These are phyloP conservation scores for Pythium pyrilobum DNA, from an alignment of 352 stramenopile species.

Conservation along the genomic window DNA sequence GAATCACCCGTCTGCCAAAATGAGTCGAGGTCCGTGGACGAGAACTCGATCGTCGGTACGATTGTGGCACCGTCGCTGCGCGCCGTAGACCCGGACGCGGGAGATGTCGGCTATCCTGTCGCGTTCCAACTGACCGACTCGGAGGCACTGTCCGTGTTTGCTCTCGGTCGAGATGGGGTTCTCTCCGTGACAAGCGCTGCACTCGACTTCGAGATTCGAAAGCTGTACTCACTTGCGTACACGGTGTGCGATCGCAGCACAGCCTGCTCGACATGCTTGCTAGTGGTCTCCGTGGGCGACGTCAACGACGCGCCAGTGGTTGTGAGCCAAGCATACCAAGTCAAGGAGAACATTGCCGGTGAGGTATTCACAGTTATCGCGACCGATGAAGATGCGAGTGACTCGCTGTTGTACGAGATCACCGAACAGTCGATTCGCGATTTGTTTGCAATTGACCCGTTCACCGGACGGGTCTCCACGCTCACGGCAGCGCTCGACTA, in stretches of 20 bases:
- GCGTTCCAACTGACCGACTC: constrained; percentile 7
- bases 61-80: background rate
- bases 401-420: constrained; percentile 40
- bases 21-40: constrained; percentile 1
- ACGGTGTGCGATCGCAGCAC: constrained; percentile 11
- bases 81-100: constrained; percentile 13
- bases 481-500: constrained; percentile 25
- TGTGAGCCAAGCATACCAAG: constrained; percentile 10
- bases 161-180: background rate
- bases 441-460: constrained; percentile 28
- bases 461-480: constrained; percentile 14
- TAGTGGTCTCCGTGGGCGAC: constrained; percentile 8
- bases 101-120: constrained; percentile 8
- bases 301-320: constrained; percentile 22
- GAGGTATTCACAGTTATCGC: constrained; percentile 30
- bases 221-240: constrained; percentile 5
- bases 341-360: constrained; percentile 31
- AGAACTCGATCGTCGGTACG: constrained; percentile 18
- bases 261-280: constrained; percentile 14
- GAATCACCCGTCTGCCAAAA: constrained; percentile 18
- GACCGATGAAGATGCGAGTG: constrained; percentile 32
- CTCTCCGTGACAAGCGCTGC: constrained; percentile 1
- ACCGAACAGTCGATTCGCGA: constrained; percentile 29
- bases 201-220: constrained; percentile 18
- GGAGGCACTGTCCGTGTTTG: constrained; percentile 6